Evolutionary conservation across 1,284 basidiomycete genomes (phyloP), one percentile per base, ranked within the genome.

Genomic region (Sporisorium iseilematis-ciliati): DNA sequence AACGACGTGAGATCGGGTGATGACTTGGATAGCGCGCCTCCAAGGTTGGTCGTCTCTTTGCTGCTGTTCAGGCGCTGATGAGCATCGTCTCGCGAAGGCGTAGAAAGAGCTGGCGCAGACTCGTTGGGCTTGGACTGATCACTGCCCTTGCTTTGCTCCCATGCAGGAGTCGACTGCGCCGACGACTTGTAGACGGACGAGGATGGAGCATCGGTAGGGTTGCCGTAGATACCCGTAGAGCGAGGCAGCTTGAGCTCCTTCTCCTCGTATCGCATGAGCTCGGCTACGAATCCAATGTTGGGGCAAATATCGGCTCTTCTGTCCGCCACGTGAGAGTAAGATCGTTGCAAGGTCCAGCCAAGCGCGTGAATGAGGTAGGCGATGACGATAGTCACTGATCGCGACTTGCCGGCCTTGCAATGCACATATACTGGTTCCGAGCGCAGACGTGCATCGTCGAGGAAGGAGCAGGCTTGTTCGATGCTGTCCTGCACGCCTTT

Each of bases 361-460:
- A 97, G 94, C 6, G 94, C 92, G 57, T 97, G 94, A 75, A 99
- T 97, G 55, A 99, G 91, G 85, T 97, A 98, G 1, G 94, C 96
- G 87, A 99, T 93, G 42, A 97, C 95, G 10, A 94, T 93, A 0
- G 94, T 97, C n/a, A 97, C 95, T 0, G 93, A 95, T 18, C 96
- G 91, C 1, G 93, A 95, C 87, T 95, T 97, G 31, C 95, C 96
- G 2, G 93, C 95, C 87, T 94, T 95, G 87, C 95, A 98, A 86
- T 98, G 96, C 14, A 97, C 94, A 80, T 97, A 98, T 1, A 92
- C 92, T 1, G 95, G 92, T 21, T 93, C 89, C 0, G 91, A 93
- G 78, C 95, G 93, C 58, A 97, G 85, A 41, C 91, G 90, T 0
- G 95, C 95, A 78, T 96, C 94, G 84, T 97, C 95, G 50, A 97